Percentiles rank a stretch among this genome's conserved stretches.
Evolutionary conservation across 202 grass and related monocot species (phyloP).

Genomic region (Schoenoplectus tabernaemontani): DNA sequence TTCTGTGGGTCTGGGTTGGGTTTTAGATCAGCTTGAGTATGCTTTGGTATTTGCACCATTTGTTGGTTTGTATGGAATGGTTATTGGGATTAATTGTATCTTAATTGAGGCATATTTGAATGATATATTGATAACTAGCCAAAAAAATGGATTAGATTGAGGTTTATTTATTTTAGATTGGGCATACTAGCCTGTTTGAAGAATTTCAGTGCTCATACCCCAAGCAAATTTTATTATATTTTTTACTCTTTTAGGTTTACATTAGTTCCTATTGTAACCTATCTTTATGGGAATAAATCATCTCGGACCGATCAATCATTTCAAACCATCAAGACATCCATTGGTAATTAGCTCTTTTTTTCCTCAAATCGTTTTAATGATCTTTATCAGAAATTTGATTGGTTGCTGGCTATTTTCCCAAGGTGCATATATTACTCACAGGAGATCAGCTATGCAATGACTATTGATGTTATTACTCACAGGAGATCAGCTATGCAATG

Average conservation of each 20-base stretch:
- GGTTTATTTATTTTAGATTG: background rate
- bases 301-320: slow-evolving; percentile 41
- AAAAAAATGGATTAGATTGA: slow-evolving; percentile 3
- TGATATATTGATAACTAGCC: background rate
- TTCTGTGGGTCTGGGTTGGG: background rate
- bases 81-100: background rate
- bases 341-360: slow-evolving; percentile 49
- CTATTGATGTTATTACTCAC: slow-evolving; percentile 29
- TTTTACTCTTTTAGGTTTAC: slow-evolving; percentile 49
- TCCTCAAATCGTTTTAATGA: background rate
- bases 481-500: background rate
- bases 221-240: background rate
- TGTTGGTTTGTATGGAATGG: background rate
- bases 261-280: slow-evolving; percentile 53
- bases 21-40: background rate
- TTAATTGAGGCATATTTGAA: background rate
- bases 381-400: background rate
- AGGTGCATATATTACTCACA: slow-evolving; percentile 66
- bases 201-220: background rate
- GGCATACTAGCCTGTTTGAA: background rate
- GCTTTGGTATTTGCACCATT: background rate
- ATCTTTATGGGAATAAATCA: slow-evolving; percentile 46
- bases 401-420: background rate
- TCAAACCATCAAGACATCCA: slow-evolving; percentile 51
- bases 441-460: slow-evolving; percentile 69